Conservation (phyloP, 306 rosid genomes). For the Adenanthera pavonina region DNA sequence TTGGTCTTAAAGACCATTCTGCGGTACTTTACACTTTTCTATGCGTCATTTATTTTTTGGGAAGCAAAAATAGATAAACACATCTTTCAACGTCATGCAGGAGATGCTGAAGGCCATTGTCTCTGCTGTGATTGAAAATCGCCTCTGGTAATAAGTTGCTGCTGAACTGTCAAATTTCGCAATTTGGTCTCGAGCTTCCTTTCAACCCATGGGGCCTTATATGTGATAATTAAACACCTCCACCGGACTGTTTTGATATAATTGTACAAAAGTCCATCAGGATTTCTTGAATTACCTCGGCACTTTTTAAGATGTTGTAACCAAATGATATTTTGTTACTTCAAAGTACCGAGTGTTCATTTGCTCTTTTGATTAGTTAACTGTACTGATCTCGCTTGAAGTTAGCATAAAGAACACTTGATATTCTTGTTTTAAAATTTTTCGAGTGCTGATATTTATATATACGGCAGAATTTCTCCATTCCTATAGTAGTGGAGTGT, state of each 20-base stretch:
- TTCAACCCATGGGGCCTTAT: conserved; percentile 21
- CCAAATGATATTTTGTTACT: background rate
- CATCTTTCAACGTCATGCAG: conserved; percentile 51
- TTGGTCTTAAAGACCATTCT: conserved; percentile 94
- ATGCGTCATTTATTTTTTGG: background rate
- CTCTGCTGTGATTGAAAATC: conserved; percentile 71
- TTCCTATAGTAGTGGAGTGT: too few species aligned
- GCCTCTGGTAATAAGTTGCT: conserved; percentile 54
- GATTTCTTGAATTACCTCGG: background rate
- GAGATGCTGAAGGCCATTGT: conserved; percentile 80
- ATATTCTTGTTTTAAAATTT: background rate
- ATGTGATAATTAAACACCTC: background rate
- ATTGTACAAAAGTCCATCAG: background rate
- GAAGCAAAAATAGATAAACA: background rate
- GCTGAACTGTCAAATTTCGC: conserved; percentile 25
- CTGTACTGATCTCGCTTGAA: background rate
- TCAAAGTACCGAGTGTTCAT: background rate
- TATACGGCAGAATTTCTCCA: too few species aligned
- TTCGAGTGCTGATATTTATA: background rate
- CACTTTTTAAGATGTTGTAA: background rate
- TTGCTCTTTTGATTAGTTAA: background rate
- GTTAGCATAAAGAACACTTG: background rate
- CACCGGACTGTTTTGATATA: background rate
- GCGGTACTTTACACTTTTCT: conserved; percentile 46
- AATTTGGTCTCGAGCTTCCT: conserved; percentile 20